Evolutionary conservation across 2,329 filamentous ascomycete genomes (phyloP), one percentile per base, ranked within the genome.

Genomic region (Fusarium sp.): DNA sequence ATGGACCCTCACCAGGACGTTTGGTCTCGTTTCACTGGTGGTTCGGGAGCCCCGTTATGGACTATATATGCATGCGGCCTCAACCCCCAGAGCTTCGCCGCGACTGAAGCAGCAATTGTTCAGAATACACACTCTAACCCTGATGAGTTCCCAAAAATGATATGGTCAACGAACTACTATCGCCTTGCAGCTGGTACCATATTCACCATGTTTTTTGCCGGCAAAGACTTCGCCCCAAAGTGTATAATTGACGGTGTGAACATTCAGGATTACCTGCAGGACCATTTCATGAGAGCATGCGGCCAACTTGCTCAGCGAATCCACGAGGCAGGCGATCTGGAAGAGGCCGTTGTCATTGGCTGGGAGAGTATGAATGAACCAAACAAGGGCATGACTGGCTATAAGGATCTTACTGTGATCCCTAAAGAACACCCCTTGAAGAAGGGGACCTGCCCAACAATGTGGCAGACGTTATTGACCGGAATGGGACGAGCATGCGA

Each of bases 1-100:
- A 98, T 99, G 94, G 97, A 99, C 78, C 96, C 97, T 26, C 96
- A 99, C 82, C 96, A 99, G 86, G 96, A 99, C 85, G 96, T 98
- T 77, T 99, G 96, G 96, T 98, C 96, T 39, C 90, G 96, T 62
- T 96, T 96, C 80, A 95, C 94, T 11, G 96, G 96, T 50, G 96
- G 96, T 53, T 98, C 96, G 32, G 96, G 96, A 38, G 96, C 96
- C 10, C 96, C 97, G 2, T 93, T 98, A 90, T 99, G 96, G 96
- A 99, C 97, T 26, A 83, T 99, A 5, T 98, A 98, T 82, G 96
- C 97, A 32, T 95, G 93, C 74, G 96, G 96, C 14, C 86, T 99
- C 53, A 94, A 99, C 80, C 96, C 96, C 1, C 88, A 92, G 81
- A 91, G 89, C 74, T 98, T 99, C 79, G 90, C 91, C 59, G 91